Base-by-base conservation (phyloP, 805 yeast genomes). In the Lipomyces chichibuensis region DNA sequence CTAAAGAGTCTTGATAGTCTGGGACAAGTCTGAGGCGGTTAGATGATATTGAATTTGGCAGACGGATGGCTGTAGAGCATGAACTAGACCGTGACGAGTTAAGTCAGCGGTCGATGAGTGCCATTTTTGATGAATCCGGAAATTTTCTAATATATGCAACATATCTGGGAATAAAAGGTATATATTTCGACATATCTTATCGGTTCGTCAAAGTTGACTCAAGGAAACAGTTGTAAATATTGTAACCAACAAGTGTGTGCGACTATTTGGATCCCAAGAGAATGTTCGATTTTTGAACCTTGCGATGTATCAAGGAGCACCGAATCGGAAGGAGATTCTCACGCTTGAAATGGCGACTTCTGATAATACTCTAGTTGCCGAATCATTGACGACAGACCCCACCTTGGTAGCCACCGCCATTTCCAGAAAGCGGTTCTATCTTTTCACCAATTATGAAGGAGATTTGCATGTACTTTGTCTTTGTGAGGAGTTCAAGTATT, bases 291-390 rank as follows among this genome's bases (percentile, higher is more conserved):
- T 78, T 64, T 13, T 70, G 7, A 61, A 70, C 20, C 51, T 77
- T 27, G 65, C 76, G 4, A 57, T 79, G n/a, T 76, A 75, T 61
- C 80, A 78, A 55, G 78, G 78, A 17, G 65, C 74, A 4, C 75
- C 77, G 8, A 66, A 71, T 33, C 63, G 72, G 20, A 70, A 67
- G 39, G 69, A 66, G 20, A 62, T 72, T 9, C 32, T 77, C 56
- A 75, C 77, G 1, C 65, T 75, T 20, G 80, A 77, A 23, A 75
- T 75, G 73, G 77, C 78, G 1, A 69, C 79, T 8, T 70, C 76
- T 11, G 75, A 73, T n/a, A 77, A 77, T 58, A 73, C 73, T 37
- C 69, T 77, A 11, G 69, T 78, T 8, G 54, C 69, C 25, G 71
- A 75, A 56, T 69, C 77, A 13, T 55, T 69, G 55, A 54, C 64